Evolutionary conservation across 208 protist species (phyloP), one percentile per base, ranked within the genome.

Genomic region (Wallacemonas sp.): DNA sequence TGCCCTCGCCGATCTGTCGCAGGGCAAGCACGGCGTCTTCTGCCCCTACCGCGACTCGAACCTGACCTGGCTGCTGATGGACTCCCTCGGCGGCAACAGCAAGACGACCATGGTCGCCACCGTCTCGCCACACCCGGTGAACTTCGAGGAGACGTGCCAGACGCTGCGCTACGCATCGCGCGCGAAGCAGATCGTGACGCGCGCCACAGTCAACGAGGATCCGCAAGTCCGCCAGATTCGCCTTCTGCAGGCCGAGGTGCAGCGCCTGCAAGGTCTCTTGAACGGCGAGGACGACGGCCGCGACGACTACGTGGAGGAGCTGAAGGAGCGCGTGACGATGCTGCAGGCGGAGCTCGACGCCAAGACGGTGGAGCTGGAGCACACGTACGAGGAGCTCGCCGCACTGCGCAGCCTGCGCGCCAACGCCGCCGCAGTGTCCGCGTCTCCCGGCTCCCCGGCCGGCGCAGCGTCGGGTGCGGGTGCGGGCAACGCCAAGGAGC

Each of bases 101-200:
- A 97, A 97, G 61, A 99, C 97, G 0, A 87, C 88, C 21, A 98
- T 99, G 95, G 88, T 99, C 39, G 97, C 96, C n/a, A 96, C 94
- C 1, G 72, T 98, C 4, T 93, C 84, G 2, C 97, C 96, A 12
- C 83, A 93, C 61, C 48, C 67, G 19, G 65, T 77, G 24, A 90
- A 94, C 70, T 94, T 87, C 47, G 96, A 98, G 4, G 96, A 98
- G 69, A 97, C 84, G n/a, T 73, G 85, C 9, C 87, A 91, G 24
- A 99, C 97, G 33, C 63, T 98, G 39, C 87, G 91, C 33, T 98
- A 97, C 80, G 95, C 92, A 21, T 85, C 75, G 5, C 76, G 92
- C 0, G 95, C 93, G 0, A 96, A 96, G 76, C 82, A 93, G 60
- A 98, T 99, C 49, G 85, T 97, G 19, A 98, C 91, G 19, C 84